Percentiles rank a stretch among this genome's conserved stretches.
phyloP scores from a whole-genome alignment of 139 green algal species.

The Nannochloris sp. region DNA sequence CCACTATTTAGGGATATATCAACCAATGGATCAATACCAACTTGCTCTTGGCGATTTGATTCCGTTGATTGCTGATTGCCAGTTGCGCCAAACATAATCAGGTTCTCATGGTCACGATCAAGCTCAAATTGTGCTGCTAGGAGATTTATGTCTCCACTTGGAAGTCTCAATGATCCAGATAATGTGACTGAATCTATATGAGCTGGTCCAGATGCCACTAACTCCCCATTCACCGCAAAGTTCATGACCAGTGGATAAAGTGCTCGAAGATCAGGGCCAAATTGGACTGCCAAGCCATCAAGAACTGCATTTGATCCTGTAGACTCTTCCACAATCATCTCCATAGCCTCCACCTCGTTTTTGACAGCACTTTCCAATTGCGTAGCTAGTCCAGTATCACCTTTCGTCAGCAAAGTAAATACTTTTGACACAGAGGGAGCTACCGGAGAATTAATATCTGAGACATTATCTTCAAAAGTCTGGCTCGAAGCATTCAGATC shows the following conservation, averaged over 20 bases:
- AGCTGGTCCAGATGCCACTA: slow-evolving; percentile 56
- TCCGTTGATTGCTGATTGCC: slow-evolving; percentile 29
- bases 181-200: slow-evolving; percentile 30
- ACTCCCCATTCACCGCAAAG: slow-evolving; percentile 58
- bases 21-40: slow-evolving; percentile 51
- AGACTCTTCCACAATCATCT: slow-evolving; percentile 25
- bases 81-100: slow-evolving; percentile 67
- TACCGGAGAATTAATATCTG: background rate
- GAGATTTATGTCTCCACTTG: slow-evolving; percentile 84
- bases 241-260: slow-evolving; percentile 90
- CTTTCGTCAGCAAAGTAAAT: slow-evolving; percentile 52
- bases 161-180: slow-evolving; percentile 52
- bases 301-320: slow-evolving; percentile 23
- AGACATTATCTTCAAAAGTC: background rate
- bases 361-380: slow-evolving; percentile 20
- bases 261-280: slow-evolving; percentile 82
- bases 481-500: background rate
- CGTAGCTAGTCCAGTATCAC: slow-evolving; percentile 17
- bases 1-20: slow-evolving; percentile 59
- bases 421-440: slow-evolving; percentile 39
- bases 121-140: slow-evolving; percentile 85
- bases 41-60: background rate
- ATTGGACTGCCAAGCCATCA: slow-evolving; percentile 42
- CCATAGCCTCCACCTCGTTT: slow-evolving; percentile 27
- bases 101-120: slow-evolving; percentile 79